Base-by-base conservation (phyloP, 495 filamentous ascomycete genomes). In the Daldinia decipiens region DNA sequence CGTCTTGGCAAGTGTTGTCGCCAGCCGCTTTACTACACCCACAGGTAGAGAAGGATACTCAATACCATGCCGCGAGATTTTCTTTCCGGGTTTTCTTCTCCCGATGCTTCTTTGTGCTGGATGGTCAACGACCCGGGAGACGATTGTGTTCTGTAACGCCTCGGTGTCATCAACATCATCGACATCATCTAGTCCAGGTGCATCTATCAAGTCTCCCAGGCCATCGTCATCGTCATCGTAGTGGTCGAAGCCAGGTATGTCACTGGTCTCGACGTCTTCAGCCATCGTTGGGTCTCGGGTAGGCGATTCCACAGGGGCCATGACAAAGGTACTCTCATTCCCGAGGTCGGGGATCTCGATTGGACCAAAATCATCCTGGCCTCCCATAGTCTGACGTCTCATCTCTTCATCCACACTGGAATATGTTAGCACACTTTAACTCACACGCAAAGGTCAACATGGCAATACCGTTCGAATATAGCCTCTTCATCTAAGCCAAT, bases 21-120 rank as follows among this genome's bases (percentile, higher is more conserved):
- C 92, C 27, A 97, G 79, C 70, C 90, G 90, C 74, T 92, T 92
- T 38, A 95, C 87, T 13, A 92, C 86, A 0, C 85, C 83, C 13
- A 85, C 78, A 2, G 93, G 91, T 32, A 97, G 80, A 19, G 89
- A 89, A 2, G 92, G 91, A 61, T 94, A 91, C 54, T 89, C 86
- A 59, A 92, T 89, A 4, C 93, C 92, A 71, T 92, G 81, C 60
- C 86, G 83, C 3, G 93, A 94, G n/a, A 91, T 73, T 67, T 88
- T 85, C 51, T 83, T 85, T 70, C 83, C 82, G 62, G 83, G 82
- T 64, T 88, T 86, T 24, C 74, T 84, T 79, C 24, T 66, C 12
- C 32, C 24, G 9, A 53, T 65, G 54, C 75, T 74, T 53, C 60
- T 64, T 8, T 78, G 40, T n/a, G 63, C 24, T 13, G 66, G 59